Percentiles rank a stretch among this genome's conserved stretches.
These are phyloP conservation scores for Alternaria novae-zelandiae DNA, from an alignment of 2,329 filamentous ascomycete species.

Conservation along the genomic window DNA sequence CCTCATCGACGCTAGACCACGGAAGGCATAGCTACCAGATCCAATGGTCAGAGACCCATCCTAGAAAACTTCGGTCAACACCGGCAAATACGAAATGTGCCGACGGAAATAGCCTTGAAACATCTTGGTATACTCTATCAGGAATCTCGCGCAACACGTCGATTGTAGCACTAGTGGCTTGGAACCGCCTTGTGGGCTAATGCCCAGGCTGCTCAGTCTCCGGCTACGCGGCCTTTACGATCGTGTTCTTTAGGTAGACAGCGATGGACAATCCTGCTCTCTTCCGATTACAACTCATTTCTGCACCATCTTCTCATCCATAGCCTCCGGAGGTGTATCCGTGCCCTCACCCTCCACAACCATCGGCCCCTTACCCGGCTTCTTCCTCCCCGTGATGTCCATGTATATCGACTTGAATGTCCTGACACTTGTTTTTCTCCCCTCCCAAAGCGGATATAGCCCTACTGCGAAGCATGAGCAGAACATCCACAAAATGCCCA, in stretches of 20 bases:
- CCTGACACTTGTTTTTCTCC: slow-evolving; percentile 68
- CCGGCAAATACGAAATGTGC: not conserved
- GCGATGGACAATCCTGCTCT: not conserved
- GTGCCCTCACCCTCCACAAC: slow-evolving; percentile 26
- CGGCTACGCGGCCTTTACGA: not conserved
- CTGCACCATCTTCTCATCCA: slow-evolving; percentile 29
- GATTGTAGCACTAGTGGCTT: slow-evolving; percentile 33
- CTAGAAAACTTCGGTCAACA: slow-evolving; percentile 1
- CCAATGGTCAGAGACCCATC: not conserved
- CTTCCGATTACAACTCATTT: not conserved
- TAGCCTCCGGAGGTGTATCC: slow-evolving; percentile 24
- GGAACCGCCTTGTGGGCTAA: slow-evolving; percentile 8
- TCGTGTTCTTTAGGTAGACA: not conserved
- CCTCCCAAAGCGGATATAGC: slow-evolving; percentile 82
- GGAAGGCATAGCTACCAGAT: not conserved
- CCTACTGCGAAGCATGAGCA: slow-evolving; percentile 75
- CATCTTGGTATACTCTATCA: slow-evolving; percentile 25
- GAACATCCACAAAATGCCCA: slow-evolving; percentile 77
- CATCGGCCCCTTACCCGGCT: slow-evolving; percentile 10
- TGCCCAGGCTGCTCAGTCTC: not conserved
- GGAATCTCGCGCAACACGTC: slow-evolving; percentile 16
- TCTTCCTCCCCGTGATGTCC: slow-evolving; percentile 59
- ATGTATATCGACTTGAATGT: slow-evolving; percentile 67
- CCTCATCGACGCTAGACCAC: slow-evolving; percentile 7
- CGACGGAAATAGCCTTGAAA: not conserved